Evolutionary conservation across 2,329 filamentous ascomycete genomes (phyloP).

Genomic region (Fusarium scirpi): DNA sequence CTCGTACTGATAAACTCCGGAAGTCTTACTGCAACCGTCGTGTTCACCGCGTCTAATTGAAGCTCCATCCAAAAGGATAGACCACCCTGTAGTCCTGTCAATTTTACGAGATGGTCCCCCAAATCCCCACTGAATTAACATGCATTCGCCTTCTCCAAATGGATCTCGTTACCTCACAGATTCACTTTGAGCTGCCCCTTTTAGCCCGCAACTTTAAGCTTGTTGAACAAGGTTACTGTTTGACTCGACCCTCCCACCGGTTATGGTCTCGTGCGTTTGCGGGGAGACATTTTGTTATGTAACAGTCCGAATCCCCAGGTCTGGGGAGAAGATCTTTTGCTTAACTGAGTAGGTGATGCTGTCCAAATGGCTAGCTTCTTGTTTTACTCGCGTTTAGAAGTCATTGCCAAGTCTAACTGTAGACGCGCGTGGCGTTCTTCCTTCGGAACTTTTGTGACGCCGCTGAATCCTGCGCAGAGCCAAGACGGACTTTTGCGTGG

Average conservation of each 20-base stretch:
- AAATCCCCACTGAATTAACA: slow-evolving; percentile 33
- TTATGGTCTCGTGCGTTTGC: slow-evolving; percentile 8
- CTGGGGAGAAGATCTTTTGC: slow-evolving; percentile 4
- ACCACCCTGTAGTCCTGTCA: neutral
- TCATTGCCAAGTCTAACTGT: neutral
- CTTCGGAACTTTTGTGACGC: slow-evolving; percentile 33
- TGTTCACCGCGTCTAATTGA: neutral
- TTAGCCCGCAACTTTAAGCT: slow-evolving; percentile 13
- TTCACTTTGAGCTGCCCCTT: slow-evolving; percentile 27
- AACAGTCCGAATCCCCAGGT: neutral
- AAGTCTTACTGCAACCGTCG: neutral
- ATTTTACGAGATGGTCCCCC: neutral
- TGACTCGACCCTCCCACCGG: neutral
- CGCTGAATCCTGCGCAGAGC: neutral
- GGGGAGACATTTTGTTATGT: slow-evolving; percentile 23
- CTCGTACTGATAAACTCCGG: neutral
- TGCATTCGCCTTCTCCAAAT: slow-evolving; percentile 3
- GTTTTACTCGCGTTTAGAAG: neutral
- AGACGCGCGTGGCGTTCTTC: neutral
- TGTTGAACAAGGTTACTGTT: slow-evolving; percentile 21
- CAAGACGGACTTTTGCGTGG: slow-evolving; percentile 36
- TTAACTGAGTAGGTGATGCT: neutral
- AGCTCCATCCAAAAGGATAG: neutral
- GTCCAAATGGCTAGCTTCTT: neutral
- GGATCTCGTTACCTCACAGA: slow-evolving; percentile 29